These are phyloP conservation scores for Echinosphaeria canescens DNA, from an alignment of 2,329 filamentous ascomycete species.

Conservation along the genomic window DNA sequence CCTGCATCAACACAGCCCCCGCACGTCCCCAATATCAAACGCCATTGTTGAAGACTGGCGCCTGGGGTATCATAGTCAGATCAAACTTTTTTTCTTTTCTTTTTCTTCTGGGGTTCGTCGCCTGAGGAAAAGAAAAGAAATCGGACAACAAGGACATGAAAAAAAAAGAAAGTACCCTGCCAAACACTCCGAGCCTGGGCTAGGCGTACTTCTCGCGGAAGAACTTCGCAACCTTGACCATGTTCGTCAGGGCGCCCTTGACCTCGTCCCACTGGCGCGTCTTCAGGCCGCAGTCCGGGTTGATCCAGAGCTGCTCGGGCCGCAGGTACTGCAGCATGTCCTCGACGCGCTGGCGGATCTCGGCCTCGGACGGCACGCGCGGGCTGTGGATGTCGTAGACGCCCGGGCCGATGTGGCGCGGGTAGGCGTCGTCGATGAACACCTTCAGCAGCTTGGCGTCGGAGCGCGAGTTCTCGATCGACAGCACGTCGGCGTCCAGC, in stretches of 20 bases:
- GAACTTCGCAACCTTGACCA: constrained; percentile 96
- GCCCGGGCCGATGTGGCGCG: constrained; percentile 94
- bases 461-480: constrained; percentile 99
- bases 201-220: constrained; percentile 80
- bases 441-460: constrained; percentile 98
- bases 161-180: too few relatives aligned
- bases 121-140: too few relatives aligned
- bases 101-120: too few relatives aligned
- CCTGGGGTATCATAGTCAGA: too few relatives aligned
- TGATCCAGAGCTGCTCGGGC: constrained; percentile 98
- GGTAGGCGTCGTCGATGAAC: constrained; percentile 94
- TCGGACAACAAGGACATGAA: too few relatives aligned
- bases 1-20: too few relatives aligned
- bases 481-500: constrained; percentile 92
- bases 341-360: constrained; percentile 93
- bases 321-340: constrained; percentile 98
- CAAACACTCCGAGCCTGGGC: too few relatives aligned
- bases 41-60: too few relatives aligned
- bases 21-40: too few relatives aligned
- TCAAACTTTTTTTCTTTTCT: too few relatives aligned
- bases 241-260: constrained; percentile 86
- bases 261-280: constrained; percentile 97
- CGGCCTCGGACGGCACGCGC: constrained; percentile 88
- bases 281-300: constrained; percentile 99
- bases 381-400: constrained; percentile 99